Base-by-base conservation (phyloP, 2,329 filamentous ascomycete species). In the Zarea fungicola region DNA sequence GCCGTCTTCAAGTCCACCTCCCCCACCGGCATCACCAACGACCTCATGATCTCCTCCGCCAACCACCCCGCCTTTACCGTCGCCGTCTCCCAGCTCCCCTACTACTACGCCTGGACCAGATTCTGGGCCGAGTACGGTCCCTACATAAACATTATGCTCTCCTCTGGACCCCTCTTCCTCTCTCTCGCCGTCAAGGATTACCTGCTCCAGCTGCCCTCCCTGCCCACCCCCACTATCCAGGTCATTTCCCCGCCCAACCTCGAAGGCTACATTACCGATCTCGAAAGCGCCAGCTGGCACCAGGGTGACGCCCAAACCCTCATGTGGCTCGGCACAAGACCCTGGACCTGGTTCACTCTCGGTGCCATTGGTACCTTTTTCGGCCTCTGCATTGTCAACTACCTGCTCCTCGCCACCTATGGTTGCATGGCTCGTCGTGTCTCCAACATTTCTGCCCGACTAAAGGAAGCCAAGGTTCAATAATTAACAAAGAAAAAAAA, bases 61-160 rank as follows among this genome's bases (percentile, higher is more conserved):
- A 76, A 81, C 52, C 87, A 91, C 58, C 85, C 85, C 0, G 88
- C 88, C 70, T 89, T 89, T 72, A 71, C 83, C 43, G 74, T 76
- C 42, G 82, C 85, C 32, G 85, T 89, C 57, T 76, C 85, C 54
- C 74, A 77, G 11, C 70, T 91, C n/a, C 75, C 80, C 50, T 41
- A 52, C 35, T 72, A 75, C 48, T 88, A 87, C 65, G 77, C 87
- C 60, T 53, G 61, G 25, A 65, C 62, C 18, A 76, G 80, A 51
- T 79, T 78, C 54, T 91, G 86, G 85, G 56, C 60, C 60, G 81
- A 32, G 63, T 84, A 53, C 78, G 83, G 14, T 42, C 71, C 71
- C 1, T 89, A 91, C 64, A 84, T 87, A 59, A 88, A 84, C 21
- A 84, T 91, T 58, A 91, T 91, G 87, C 84, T 85, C 40, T 83